Conservation (phyloP, 2,329 filamentous ascomycete genomes). For the Parafenestella ontariensis region DNA sequence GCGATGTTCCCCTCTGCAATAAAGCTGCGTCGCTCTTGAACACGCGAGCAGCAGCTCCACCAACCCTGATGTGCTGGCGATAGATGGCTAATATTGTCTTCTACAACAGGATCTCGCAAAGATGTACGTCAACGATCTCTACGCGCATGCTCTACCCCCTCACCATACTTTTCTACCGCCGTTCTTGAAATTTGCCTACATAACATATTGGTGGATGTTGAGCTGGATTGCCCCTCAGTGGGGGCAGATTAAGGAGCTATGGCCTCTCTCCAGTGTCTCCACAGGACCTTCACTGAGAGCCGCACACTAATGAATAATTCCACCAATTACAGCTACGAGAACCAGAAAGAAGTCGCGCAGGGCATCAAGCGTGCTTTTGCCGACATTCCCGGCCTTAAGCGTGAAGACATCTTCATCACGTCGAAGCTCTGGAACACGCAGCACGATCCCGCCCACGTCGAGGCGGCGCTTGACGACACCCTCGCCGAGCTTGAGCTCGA, state of each 20-base stretch:
- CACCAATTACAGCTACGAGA: conserved; percentile 41
- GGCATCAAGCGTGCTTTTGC: conserved; percentile 40
- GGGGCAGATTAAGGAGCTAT: conserved; percentile 26
- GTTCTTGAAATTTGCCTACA: neutral
- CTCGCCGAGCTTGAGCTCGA: conserved; percentile 80
- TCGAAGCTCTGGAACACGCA: conserved; percentile 93
- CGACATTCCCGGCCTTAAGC: conserved; percentile 36
- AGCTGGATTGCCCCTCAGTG: conserved; percentile 26
- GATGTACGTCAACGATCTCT: too few species aligned
- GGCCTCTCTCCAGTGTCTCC: conserved; percentile 10
- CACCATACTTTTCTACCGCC: neutral
- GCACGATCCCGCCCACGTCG: conserved; percentile 74
- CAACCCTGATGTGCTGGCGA: neutral
- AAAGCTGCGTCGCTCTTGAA: neutral
- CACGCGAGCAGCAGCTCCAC: neutral
- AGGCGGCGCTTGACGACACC: conserved; percentile 74
- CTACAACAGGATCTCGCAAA: conserved; percentile 49
- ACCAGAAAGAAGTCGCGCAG: conserved; percentile 41
- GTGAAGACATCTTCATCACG: conserved; percentile 57
- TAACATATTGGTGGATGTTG: conserved; percentile 8
- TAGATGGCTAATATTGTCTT: conserved; percentile 1
- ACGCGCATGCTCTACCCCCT: neutral
- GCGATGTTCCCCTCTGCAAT: neutral
- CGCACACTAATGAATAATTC: conserved; percentile 29
- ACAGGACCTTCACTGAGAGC: neutral